Evolutionary conservation across 768 basidiomycete species (phyloP), one percentile per base, ranked within the genome.

Genomic region (Trametes villosa): DNA sequence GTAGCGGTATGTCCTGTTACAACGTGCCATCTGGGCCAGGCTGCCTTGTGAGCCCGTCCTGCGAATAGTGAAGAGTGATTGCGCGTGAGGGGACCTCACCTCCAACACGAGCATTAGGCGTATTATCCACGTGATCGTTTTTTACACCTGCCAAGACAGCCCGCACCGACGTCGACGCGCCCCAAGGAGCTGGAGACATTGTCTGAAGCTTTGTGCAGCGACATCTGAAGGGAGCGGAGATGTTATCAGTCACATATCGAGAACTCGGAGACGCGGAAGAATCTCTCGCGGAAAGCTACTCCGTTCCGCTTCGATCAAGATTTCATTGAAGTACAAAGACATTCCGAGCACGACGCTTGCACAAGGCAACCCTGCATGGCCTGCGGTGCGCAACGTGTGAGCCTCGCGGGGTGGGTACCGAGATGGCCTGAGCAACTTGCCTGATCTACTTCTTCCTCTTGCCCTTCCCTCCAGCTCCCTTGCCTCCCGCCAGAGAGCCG

Each of bases 361-460:
- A 57, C 54, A 53, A 57, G 54, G 60, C 60, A 57, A 57, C 60
- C 42, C 36, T 44, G 33, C 26, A 31, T 29, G 59, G 30, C 34
- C 48, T 52, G 58, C 11, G 42, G 27, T 15, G 24, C 18, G 46
- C 36, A 26, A 40, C 40, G 36, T 30, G 46, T 41, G 13, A 50
- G 47, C 38, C 59, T 44, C 40, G 41, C 53, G 47, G 26, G 45
- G 29, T 41, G 24, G 31, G 56, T 8, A 26, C 30, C 6, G 48
- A 11, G 20, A 30, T 33, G 31, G 47, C 11, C 2, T 8, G 9
- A 26, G 22, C 36, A 45, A 44, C 53, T 51, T 61, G 46, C 56
- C 29, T 41, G 24, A 30, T 52, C 71, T 80, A 88, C 77, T 84
- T 87, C 76, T 83, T 87, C 78, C 87, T 89, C 79, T 86, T 89